Evolutionary conservation across 2,329 filamentous ascomycete genomes (phyloP), one percentile per base, ranked within the genome.

Genomic region (Fusarium tuaranense): DNA sequence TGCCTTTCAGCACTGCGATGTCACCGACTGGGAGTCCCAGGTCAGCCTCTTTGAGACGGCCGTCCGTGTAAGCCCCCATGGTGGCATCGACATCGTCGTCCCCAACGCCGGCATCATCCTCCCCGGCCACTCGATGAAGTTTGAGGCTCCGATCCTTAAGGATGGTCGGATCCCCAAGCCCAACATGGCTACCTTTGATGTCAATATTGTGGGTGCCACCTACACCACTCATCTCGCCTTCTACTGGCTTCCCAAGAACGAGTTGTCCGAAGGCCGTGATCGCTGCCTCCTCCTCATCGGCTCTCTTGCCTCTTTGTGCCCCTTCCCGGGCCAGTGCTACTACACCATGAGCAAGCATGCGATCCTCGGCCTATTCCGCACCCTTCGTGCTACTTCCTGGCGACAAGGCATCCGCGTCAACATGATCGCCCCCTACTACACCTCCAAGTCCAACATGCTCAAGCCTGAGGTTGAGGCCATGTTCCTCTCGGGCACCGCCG

Each of bases 271-370:
- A 5, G 60, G 72, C 27, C 58, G 73, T n/a, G 91, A 93, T 79
- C 84, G 90, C 38, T 90, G 91, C 80, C 78, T 94, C 46, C 83
- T 94, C 18, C 83, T 94, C 25, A 82, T 93, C 55, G 90, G 91
- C 44, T 92, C 90, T 12, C 83, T 93, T 38, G 91, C 92, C 1
- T 89, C 88, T 13, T 69, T 90, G 5, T 63, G 77, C n/a, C 81
- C 86, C 5, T 78, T 88, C 34, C 81, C 87, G 3, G 82, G 83
- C 46, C 82, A 86, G 71, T 76, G 83, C 7, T 86, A 90, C 67
- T 94, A 94, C 80, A 86, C 86, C 27, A 85, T 88, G 36, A 87
- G 89, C 53, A 94, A 94, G 80, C 92, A 94, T 81, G 92, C 87
- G 22, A 87, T 94, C 0, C 84, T 92, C 13, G 92, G 92, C 0